Evolutionary conservation across 176 grass and related monocot species (phyloP), one percentile per base, ranked within the genome.

Genomic region (Guadua angustifolia): DNA sequence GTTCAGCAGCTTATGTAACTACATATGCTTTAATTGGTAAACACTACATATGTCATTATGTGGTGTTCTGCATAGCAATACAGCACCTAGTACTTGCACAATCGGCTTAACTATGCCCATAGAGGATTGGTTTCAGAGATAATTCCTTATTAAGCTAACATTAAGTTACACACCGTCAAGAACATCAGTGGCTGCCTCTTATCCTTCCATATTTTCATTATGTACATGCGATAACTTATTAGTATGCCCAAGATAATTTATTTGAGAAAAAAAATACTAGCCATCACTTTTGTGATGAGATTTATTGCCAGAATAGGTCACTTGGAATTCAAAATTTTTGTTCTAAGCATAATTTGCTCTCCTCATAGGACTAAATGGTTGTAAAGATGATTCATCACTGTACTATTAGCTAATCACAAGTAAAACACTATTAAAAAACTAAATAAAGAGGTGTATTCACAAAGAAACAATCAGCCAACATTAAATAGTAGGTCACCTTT

Each of bases 401-500:
- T 71, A 80, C n/a, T n/a, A 43, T 42, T 40, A 65, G 18, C 24
- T 15, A 71, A 40, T 59, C 55, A 63, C 24, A 62, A 72, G 25
- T 65, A 69, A 69, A 21, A 55, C 5, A 39, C 17, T 4, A 62
- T 38, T 14, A 35, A 49, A 66, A 57, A 56, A 49, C 8, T 26
- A 26, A 72, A 80, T 39, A 38, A 29, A 55, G 58, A 79, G 2
- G 40, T 65, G 77, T 24, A 38, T n/a, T 46, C 35, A 79, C 44
- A 53, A 43, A 72, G 14, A 59, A 69, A 81, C 14, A 73, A 74
- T 46, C 47, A 90, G 44, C 51, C 40, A 59, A 40, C 26, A 29
- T 9, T 60, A 36, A 83, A 78, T 36, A 50, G 9, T 4, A 81
- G 14, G 40, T 78, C 58, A 97, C 94, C 91, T 94, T 82, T 99